Evolutionary conservation across 139 green algal genomes (phyloP).

Genomic region (Chlamydomonas incerta): DNA sequence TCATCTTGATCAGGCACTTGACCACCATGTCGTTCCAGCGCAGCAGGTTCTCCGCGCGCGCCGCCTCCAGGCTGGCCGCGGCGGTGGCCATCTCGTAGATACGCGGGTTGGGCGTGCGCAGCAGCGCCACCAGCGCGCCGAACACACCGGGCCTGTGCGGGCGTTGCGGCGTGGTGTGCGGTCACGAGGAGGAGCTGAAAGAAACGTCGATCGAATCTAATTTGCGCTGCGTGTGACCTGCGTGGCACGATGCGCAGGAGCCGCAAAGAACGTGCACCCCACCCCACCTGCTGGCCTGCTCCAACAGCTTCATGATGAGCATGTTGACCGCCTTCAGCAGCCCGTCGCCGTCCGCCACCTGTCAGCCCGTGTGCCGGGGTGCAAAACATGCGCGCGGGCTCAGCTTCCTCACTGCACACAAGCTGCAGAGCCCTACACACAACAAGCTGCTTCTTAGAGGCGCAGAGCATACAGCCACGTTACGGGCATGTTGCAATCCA

Average conservation of each 20-base stretch:
- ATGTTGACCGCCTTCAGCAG: conserved; percentile 91
- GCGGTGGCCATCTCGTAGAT: conserved; percentile 15
- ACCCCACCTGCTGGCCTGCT: conserved; percentile 75
- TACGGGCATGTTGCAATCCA: too few species aligned
- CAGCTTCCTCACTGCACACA: too few species aligned
- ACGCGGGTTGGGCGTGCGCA: conserved; percentile 62
- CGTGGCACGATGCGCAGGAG: too few species aligned
- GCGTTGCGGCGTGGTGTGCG: background rate
- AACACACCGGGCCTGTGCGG: conserved; percentile 84
- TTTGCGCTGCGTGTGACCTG: too few species aligned
- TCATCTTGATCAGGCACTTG: conserved; percentile 98
- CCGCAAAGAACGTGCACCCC: too few species aligned
- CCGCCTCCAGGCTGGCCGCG: background rate
- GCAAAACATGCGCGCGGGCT: too few species aligned
- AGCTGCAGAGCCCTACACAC: too few species aligned
- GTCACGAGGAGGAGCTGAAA: too few species aligned
- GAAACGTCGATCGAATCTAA: too few species aligned
- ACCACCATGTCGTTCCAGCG: conserved; percentile 90
- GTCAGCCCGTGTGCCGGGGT: too few species aligned
- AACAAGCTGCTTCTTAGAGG: too few species aligned
- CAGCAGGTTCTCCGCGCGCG: conserved; percentile 6
- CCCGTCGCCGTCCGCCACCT: conserved; percentile 54
- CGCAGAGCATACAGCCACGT: too few species aligned
- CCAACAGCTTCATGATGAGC: conserved; percentile 94
- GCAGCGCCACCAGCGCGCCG: conserved; percentile 79